Percentiles rank a stretch among this genome's conserved stretches.
Evolutionary conservation across 345 rosid genomes (phyloP).

Genomic region (Arabidopsis arenosa): DNA sequence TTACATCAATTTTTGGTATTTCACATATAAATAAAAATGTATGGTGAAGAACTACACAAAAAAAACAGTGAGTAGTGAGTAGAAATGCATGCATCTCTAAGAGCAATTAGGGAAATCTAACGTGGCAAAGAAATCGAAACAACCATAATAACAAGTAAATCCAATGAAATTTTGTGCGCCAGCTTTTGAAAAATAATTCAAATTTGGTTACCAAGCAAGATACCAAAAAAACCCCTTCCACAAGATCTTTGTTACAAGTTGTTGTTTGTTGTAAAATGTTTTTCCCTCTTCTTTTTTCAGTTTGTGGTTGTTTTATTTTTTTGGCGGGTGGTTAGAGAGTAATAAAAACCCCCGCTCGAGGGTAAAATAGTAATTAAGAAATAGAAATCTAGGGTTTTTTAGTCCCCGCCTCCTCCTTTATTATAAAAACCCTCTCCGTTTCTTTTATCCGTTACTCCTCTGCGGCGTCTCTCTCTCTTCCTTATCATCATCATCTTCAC

Average conservation of each 20-base stretch:
- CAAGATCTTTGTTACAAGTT: not conserved
- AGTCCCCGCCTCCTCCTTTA: constrained; percentile 43
- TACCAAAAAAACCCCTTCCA: constrained; percentile 13
- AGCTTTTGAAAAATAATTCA: constrained; percentile 28
- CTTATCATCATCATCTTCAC: constrained; percentile 38
- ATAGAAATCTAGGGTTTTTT: constrained; percentile 39
- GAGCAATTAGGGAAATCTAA: constrained; percentile 10
- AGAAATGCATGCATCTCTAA: constrained; percentile 21
- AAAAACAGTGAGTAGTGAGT: not conserved
- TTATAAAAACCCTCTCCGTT: constrained; percentile 41
- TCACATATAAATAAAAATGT: no score
- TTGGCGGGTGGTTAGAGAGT: constrained; percentile 41
- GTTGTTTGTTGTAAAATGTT: not conserved
- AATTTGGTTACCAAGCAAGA: constrained; percentile 27
- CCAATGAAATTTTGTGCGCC: constrained; percentile 11
- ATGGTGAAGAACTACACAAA: not conserved
- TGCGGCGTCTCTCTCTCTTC: constrained; percentile 42
- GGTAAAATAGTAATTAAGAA: constrained; percentile 4
- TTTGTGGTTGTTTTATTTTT: constrained; percentile 7
- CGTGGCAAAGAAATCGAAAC: not conserved
- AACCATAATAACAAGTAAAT: not conserved
- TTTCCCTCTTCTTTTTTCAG: constrained; percentile 33
- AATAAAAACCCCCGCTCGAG: constrained; percentile 40
- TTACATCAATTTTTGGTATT: no score
- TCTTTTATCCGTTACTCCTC: constrained; percentile 44